A percentile compares a stretch with the other conserved stretches of the same genome.
Conservation (phyloP, 2,329 filamentous ascomycete species). For the Trichoderma sp. region DNA sequence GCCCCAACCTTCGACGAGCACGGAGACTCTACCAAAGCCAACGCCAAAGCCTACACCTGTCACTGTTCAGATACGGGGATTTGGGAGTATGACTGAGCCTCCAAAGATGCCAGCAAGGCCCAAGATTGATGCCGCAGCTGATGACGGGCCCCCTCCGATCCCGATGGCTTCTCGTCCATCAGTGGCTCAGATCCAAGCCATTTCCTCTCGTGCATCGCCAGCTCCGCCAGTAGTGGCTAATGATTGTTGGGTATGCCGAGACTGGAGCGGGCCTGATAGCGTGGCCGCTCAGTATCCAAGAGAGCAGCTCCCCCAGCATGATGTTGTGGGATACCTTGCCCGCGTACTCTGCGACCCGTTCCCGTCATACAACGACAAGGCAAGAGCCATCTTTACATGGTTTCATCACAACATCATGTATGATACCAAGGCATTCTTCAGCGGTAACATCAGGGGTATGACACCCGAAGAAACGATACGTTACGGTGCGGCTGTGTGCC, state of each 20-base stretch:
- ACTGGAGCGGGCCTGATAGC: slow-evolving; percentile 78
- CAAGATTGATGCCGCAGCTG: slow-evolving; percentile 16
- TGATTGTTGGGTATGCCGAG: slow-evolving; percentile 77
- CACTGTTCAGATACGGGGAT: slow-evolving; percentile 26
- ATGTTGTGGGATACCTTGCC: slow-evolving; percentile 72
- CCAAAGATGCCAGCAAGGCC: slow-evolving; percentile 18
- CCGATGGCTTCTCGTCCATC: slow-evolving; percentile 54
- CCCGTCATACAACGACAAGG: slow-evolving; percentile 81
- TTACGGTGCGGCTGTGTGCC: slow-evolving; percentile 81
- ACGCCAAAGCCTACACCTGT: background rate
- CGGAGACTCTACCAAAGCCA: background rate
- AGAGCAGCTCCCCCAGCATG: slow-evolving; percentile 62
- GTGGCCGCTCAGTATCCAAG: slow-evolving; percentile 77
- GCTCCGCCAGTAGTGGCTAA: slow-evolving; percentile 28
- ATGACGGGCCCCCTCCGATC: slow-evolving; percentile 50
- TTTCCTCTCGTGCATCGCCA: slow-evolving; percentile 34
- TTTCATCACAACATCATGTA: slow-evolving; percentile 91
- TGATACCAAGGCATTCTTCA: slow-evolving; percentile 77
- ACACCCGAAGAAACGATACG: slow-evolving; percentile 72
- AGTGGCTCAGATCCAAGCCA: slow-evolving; percentile 49
- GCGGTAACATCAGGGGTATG: slow-evolving; percentile 62
- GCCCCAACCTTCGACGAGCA: slow-evolving; percentile 26
- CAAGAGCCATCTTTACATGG: slow-evolving; percentile 91
- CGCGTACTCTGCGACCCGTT: slow-evolving; percentile 77
- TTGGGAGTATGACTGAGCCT: slow-evolving; percentile 21